These are phyloP conservation scores for Tetrapyrgos nigripes DNA, from an alignment of 1,284 basidiomycete species.

Conservation along the genomic window DNA sequence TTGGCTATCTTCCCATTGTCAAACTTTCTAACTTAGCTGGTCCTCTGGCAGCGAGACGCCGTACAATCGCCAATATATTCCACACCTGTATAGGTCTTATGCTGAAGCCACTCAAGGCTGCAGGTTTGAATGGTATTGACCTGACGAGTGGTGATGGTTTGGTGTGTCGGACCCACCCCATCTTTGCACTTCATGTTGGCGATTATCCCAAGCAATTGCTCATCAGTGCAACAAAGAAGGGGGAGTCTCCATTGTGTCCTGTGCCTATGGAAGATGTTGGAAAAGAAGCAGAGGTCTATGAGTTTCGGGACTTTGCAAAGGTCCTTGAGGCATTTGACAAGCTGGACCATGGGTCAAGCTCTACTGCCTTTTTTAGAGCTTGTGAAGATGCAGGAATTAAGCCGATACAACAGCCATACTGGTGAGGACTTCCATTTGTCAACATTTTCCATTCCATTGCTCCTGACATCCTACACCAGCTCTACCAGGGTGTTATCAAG, in stretches of 20 bases:
- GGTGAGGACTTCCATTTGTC: slow-evolving; percentile 20
- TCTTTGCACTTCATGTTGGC: slow-evolving; percentile 22
- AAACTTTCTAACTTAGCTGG: slow-evolving; percentile 13
- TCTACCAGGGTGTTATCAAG: slow-evolving; percentile 34
- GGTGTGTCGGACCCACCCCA: slow-evolving; percentile 9
- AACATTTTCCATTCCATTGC: slow-evolving; percentile 31
- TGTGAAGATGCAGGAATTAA: slow-evolving; percentile 2
- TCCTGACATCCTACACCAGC: slow-evolving; percentile 39
- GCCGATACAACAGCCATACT: slow-evolving; percentile 16
- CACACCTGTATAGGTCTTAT: too few relatives aligned
- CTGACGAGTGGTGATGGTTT: slow-evolving; percentile 17
- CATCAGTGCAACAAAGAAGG: slow-evolving; percentile 18
- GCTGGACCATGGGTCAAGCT: too few relatives aligned
- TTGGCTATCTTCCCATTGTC: slow-evolving; percentile 26
- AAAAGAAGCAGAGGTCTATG: slow-evolving; percentile 30
- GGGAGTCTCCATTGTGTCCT: slow-evolving; percentile 19
- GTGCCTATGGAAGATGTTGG: not conserved
- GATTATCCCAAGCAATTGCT: slow-evolving; percentile 29
- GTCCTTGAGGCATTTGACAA: slow-evolving; percentile 25
- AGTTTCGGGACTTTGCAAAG: slow-evolving; percentile 45
- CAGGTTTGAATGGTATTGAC: slow-evolving; percentile 8
- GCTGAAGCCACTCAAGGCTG: slow-evolving; percentile 13
- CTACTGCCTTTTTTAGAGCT: slow-evolving; percentile 3
- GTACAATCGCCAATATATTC: too few relatives aligned
- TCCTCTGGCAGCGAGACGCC: too few relatives aligned